Conservation (phyloP, 225 moss, liverwort and hornwort species). For the Lunularia cruciata region DNA sequence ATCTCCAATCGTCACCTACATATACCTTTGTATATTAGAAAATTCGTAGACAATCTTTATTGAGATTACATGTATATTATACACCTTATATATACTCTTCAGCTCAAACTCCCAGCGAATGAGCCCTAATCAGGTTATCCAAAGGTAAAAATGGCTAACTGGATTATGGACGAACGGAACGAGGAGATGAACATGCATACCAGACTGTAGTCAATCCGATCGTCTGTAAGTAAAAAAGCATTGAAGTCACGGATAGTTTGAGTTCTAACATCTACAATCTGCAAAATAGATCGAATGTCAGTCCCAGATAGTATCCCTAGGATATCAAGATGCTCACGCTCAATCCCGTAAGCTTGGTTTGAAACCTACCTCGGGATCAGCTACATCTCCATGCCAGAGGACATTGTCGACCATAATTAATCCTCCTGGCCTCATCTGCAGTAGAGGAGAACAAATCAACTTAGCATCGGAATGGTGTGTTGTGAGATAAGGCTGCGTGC, state of each 20-base stretch:
- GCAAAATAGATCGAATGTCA: not conserved
- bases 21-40: not conserved
- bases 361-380: conserved; percentile 64
- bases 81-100: no score
- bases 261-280: conserved; percentile 68
- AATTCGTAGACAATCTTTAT: no score
- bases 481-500: no score
- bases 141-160: no score
- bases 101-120: no score
- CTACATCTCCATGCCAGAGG: conserved; percentile 88
- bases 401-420: conserved; percentile 90
- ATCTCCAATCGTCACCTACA: conserved; percentile 89
- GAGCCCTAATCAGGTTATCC: no score
- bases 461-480: no score
- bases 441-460: not conserved
- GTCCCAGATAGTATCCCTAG: not conserved
- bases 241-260: conserved; percentile 79
- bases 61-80: no score
- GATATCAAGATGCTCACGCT: not conserved
- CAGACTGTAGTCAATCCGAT: conserved; percentile 67
- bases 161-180: not conserved
- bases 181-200: conserved; percentile 30
- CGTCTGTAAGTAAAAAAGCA: conserved; percentile 59
- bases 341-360: not conserved
- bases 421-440: conserved; percentile 82